Conservation (phyloP, 495 filamentous ascomycete species). For the Penicillium bovifimosum region DNA sequence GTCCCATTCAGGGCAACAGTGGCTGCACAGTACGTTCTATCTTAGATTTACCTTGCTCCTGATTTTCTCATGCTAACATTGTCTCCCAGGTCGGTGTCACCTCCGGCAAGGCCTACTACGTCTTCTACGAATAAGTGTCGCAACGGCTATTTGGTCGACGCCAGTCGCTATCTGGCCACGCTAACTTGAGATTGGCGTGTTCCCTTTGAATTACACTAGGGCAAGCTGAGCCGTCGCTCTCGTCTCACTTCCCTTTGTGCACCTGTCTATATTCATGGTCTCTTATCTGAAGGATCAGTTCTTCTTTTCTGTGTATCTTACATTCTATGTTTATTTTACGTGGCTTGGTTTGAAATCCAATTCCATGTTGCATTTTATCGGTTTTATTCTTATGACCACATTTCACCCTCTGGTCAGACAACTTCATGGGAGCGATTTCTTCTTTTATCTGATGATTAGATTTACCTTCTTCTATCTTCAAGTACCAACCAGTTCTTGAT, state of each 20-base stretch:
- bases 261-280: conserved; percentile 28
- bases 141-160: not conserved
- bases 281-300: conserved; percentile 20
- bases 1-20: conserved; percentile 30
- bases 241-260: conserved; percentile 11
- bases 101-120: conserved; percentile 43
- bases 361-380: conserved; percentile 29
- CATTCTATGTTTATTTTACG: conserved; percentile 32
- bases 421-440: conserved; percentile 4
- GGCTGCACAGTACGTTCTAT: conserved; percentile 63
- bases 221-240: conserved; percentile 15
- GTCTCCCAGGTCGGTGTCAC: conserved; percentile 36
- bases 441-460: conserved; percentile 9
- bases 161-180: conserved; percentile 1
- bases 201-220: conserved; percentile 7
- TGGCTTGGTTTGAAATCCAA: conserved; percentile 23
- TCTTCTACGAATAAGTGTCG: conserved; percentile 33
- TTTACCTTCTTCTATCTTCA: conserved; percentile 1
- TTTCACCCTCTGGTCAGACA: conserved; percentile 1
- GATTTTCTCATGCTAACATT: conserved; percentile 4
- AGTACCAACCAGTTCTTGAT: conserved; percentile 5
- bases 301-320: conserved; percentile 43
- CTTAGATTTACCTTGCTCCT: not conserved
- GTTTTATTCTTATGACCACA: conserved; percentile 9
- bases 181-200: conserved; percentile 11